phyloP scores from a whole-genome alignment of 352 stramenopile genomes.

The Pythium brachiatum region DNA sequence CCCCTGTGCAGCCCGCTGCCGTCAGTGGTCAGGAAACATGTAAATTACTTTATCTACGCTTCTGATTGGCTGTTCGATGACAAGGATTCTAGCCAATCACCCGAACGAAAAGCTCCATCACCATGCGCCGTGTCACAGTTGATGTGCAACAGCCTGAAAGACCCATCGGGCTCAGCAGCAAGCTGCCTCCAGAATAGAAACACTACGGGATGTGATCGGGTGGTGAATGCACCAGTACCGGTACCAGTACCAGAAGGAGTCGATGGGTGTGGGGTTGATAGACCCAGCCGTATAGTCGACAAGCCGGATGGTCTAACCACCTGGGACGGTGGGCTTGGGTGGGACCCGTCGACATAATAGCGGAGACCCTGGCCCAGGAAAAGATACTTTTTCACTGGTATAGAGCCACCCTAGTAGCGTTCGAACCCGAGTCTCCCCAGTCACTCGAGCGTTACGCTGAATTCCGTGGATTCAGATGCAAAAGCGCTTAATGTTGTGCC shows the following conservation, averaged over 20 bases:
- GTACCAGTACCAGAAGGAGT: not conserved
- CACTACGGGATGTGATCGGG: too few relatives aligned
- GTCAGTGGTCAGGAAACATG: constrained; percentile 9
- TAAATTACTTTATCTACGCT: constrained; percentile 12
- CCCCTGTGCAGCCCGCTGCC: not conserved
- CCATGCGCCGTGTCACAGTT: constrained; percentile 19
- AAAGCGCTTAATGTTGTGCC: constrained; percentile 19
- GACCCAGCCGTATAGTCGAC: too few relatives aligned
- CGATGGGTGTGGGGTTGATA: too few relatives aligned
- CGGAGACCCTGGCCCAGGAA: not conserved
- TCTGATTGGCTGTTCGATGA: constrained; percentile 16
- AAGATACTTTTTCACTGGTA: not conserved
- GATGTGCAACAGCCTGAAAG: not conserved
- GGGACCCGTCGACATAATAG: too few relatives aligned
- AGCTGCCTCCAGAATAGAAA: not conserved
- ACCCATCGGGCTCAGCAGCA: not conserved
- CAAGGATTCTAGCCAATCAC: constrained; percentile 26
- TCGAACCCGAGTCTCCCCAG: constrained; percentile 2
- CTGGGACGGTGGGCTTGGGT: not conserved
- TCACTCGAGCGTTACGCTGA: not conserved
- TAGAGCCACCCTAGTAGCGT: too few relatives aligned
- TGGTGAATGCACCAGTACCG: too few relatives aligned
- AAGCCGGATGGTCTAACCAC: not conserved
- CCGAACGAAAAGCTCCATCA: constrained; percentile 17
- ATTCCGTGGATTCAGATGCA: constrained; percentile 2